phyloP scores from a whole-genome alignment of 352 stramenopile genomes.

The Vaucheria bursata region DNA sequence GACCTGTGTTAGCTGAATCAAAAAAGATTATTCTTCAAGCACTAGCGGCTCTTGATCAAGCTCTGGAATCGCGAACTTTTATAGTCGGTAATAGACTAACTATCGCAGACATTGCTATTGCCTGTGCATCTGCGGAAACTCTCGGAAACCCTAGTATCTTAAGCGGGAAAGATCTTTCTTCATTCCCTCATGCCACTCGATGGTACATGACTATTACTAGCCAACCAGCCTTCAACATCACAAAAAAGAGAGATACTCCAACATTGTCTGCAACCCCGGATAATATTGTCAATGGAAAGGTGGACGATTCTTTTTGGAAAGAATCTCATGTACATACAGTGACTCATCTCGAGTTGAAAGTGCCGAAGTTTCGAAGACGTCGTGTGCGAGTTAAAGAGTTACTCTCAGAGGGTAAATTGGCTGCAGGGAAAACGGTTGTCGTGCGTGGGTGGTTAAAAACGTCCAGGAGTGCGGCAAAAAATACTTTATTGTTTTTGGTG shows the following conservation, averaged over 20 bases:
- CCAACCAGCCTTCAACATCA: constrained; percentile 39
- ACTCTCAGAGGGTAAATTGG: constrained; percentile 54
- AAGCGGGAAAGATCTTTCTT: constrained; percentile 20
- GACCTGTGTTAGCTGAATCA: constrained; percentile 42
- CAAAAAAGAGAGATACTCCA: too few species aligned
- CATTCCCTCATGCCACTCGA: constrained; percentile 20
- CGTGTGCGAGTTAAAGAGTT: constrained; percentile 72
- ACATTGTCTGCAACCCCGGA: not conserved
- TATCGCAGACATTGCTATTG: constrained; percentile 55
- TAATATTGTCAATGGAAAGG: not conserved
- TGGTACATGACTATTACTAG: constrained; percentile 46
- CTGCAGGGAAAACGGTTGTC: constrained; percentile 69
- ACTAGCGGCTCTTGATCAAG: constrained; percentile 48
- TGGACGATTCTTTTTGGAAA: not conserved
- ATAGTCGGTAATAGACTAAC: constrained; percentile 52
- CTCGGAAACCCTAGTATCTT: constrained; percentile 11
- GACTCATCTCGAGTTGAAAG: constrained; percentile 4
- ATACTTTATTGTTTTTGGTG: constrained; percentile 82
- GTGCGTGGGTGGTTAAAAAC: constrained; percentile 88
- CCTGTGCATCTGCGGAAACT: constrained; percentile 16
- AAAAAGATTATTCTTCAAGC: constrained; percentile 48
- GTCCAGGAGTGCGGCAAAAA: constrained; percentile 70
- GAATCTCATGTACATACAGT: constrained; percentile 18
- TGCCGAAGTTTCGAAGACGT: constrained; percentile 60
- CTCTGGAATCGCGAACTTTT: constrained; percentile 49